These are phyloP conservation scores for Coemansia sp. DNA, from an alignment of 192 early-diverging fungal genomes.

Conservation along the genomic window DNA sequence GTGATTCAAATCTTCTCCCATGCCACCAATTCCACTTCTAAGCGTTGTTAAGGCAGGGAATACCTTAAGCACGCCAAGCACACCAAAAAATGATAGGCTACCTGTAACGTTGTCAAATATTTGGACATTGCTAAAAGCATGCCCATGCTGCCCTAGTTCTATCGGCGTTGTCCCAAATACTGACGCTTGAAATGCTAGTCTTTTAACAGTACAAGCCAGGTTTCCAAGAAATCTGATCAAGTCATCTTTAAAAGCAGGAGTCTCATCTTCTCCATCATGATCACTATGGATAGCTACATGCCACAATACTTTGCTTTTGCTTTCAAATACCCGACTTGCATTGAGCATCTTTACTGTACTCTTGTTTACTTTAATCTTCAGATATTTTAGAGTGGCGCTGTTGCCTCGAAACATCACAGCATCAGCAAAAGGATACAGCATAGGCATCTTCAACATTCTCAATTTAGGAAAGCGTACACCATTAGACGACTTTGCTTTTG, in stretches of 20 bases:
- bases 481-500: no score
- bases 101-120: background rate
- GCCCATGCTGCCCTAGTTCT: background rate
- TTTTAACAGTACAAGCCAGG: background rate
- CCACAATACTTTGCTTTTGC: background rate
- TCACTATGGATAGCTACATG: background rate
- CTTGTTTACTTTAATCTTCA: background rate
- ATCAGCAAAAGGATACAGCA: background rate
- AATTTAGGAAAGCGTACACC: background rate
- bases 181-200: background rate
- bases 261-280: background rate
- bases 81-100: background rate
- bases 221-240: background rate
- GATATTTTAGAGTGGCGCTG: background rate
- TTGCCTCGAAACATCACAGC: background rate
- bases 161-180: background rate
- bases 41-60: background rate
- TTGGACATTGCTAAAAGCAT: background rate
- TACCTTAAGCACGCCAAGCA: background rate
- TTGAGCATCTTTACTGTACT: background rate
- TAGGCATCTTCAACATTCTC: background rate
- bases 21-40: background rate
- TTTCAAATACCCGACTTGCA: background rate
- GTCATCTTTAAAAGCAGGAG: background rate
- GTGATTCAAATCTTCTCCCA: background rate